A percentile compares a stretch with the other conserved stretches of the same genome.
These are phyloP conservation scores for Neurospora sp. DNA, from an alignment of 495 filamentous ascomycete genomes.

Conservation along the genomic window DNA sequence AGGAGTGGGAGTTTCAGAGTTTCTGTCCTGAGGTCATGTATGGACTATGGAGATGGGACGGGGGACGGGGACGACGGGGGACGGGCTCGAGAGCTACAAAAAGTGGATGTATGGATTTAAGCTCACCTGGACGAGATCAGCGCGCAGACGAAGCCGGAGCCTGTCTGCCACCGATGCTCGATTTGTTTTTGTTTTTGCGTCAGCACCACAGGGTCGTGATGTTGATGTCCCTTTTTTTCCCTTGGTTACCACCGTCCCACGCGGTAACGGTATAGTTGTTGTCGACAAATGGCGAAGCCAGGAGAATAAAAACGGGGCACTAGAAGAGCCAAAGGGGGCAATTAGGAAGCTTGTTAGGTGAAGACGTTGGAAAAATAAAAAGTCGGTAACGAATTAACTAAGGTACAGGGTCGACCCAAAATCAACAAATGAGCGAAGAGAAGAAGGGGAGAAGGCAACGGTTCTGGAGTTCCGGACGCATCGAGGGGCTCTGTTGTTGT, in stretches of 20 bases:
- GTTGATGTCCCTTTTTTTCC: neutral
- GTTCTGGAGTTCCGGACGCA: slow-evolving; percentile 14
- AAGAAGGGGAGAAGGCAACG: slow-evolving; percentile 19
- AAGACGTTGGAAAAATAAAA: slow-evolving; percentile 15
- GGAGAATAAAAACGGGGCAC: neutral
- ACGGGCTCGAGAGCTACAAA: neutral
- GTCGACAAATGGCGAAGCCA: neutral
- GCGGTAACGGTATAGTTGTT: neutral
- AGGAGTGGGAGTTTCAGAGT: neutral
- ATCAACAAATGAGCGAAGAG: slow-evolving; percentile 18
- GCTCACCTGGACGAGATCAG: slow-evolving; percentile 44
- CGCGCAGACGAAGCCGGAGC: slow-evolving; percentile 40
- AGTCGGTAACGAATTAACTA: slow-evolving; percentile 12
- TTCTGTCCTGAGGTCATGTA: neutral
- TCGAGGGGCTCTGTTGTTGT: slow-evolving; percentile 13
- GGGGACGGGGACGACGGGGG: neutral
- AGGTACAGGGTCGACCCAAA: neutral
- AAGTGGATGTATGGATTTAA: slow-evolving; percentile 2
- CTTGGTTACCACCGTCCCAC: neutral
- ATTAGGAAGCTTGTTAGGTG: neutral
- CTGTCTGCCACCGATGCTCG: slow-evolving; percentile 44
- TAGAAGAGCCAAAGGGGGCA: neutral
- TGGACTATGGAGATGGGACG: neutral
- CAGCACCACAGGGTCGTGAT: neutral
- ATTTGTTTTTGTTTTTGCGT: slow-evolving; percentile 19